These are phyloP conservation scores for Psilocybe azurescens DNA, from an alignment of 768 basidiomycete species.

Conservation along the genomic window DNA sequence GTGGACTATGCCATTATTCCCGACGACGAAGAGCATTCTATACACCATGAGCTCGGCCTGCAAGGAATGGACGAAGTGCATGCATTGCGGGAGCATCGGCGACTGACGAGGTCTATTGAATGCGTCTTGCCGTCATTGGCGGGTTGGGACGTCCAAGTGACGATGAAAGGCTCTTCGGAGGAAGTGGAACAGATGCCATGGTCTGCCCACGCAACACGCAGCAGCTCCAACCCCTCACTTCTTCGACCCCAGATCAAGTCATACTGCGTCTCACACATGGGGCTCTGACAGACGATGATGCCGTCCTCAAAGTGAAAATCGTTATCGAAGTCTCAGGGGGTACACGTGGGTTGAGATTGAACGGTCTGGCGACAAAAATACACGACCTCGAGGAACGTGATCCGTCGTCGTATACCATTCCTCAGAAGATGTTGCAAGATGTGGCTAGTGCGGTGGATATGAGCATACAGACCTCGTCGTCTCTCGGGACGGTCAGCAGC, in stretches of 20 bases:
- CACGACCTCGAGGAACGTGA: constrained; percentile 71
- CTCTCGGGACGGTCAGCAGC: constrained; percentile 57
- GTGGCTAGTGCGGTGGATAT: constrained; percentile 71
- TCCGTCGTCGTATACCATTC: constrained; percentile 59
- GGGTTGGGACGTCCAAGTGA: constrained; percentile 88
- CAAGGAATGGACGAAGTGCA: constrained; percentile 70
- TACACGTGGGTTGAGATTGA: constrained; percentile 81
- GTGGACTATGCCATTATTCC: constrained; percentile 86
- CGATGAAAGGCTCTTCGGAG: constrained; percentile 74
- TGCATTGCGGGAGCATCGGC: constrained; percentile 64
- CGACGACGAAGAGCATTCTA: constrained; percentile 61
- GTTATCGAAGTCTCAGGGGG: constrained; percentile 82
- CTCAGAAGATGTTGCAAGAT: constrained; percentile 74
- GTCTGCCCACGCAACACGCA: constrained; percentile 64
- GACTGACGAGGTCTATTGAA: constrained; percentile 80
- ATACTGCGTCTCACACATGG: constrained; percentile 76
- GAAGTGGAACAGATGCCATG: constrained; percentile 77
- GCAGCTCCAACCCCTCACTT: constrained; percentile 40
- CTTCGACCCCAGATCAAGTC: constrained; percentile 51
- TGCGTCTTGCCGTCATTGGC: constrained; percentile 76
- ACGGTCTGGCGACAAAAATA: constrained; percentile 79
- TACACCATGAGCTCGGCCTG: constrained; percentile 26
- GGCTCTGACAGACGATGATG: constrained; percentile 71
- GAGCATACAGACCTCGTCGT: constrained; percentile 72
- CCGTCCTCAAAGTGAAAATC: constrained; percentile 80